A percentile compares a stretch with the other conserved stretches of the same genome.
These are phyloP conservation scores for Globisporangium irregulare DNA, from an alignment of 352 stramenopile species.

Conservation along the genomic window DNA sequence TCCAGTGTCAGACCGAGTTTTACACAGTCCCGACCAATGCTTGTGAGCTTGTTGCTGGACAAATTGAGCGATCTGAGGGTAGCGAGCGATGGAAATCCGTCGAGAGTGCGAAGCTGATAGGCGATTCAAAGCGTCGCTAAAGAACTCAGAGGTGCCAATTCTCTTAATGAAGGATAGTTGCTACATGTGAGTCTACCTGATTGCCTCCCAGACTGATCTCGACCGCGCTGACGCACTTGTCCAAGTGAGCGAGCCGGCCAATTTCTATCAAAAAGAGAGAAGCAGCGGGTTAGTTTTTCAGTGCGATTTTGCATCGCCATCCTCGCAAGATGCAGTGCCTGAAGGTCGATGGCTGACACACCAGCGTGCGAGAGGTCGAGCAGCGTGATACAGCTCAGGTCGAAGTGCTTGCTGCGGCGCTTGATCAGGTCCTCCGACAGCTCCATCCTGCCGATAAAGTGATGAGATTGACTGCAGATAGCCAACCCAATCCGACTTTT, in stretches of 20 bases:
- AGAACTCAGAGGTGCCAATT: not conserved
- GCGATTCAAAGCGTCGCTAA: not conserved
- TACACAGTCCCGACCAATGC: slow-evolving; percentile 22
- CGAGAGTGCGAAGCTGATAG: slow-evolving; percentile 38
- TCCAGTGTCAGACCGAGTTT: no score
- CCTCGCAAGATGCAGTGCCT: not conserved
- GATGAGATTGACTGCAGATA: not conserved
- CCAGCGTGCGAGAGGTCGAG: slow-evolving; percentile 55
- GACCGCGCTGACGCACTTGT: slow-evolving; percentile 46
- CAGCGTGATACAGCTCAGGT: slow-evolving; percentile 59
- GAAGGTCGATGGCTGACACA: not conserved
- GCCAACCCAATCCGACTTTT: not conserved
- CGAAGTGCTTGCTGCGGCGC: slow-evolving; percentile 71
- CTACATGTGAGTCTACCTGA: slow-evolving; percentile 23
- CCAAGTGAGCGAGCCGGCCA: slow-evolving; percentile 31
- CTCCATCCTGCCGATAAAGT: slow-evolving; percentile 35
- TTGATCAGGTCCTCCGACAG: slow-evolving; percentile 66
- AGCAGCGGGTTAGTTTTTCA: not conserved
- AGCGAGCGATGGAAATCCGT: slow-evolving; percentile 41
- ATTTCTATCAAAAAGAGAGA: slow-evolving; percentile 17
- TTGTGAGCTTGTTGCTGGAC: slow-evolving; percentile 42
- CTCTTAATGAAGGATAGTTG: not conserved
- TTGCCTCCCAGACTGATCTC: slow-evolving; percentile 63
- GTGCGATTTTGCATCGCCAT: not conserved
- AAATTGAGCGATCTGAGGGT: slow-evolving; percentile 47